A percentile compares a stretch with the other conserved stretches of the same genome.
Evolutionary conservation across 805 yeast genomes (phyloP).

Genomic region (Ogataea salicorniae): DNA sequence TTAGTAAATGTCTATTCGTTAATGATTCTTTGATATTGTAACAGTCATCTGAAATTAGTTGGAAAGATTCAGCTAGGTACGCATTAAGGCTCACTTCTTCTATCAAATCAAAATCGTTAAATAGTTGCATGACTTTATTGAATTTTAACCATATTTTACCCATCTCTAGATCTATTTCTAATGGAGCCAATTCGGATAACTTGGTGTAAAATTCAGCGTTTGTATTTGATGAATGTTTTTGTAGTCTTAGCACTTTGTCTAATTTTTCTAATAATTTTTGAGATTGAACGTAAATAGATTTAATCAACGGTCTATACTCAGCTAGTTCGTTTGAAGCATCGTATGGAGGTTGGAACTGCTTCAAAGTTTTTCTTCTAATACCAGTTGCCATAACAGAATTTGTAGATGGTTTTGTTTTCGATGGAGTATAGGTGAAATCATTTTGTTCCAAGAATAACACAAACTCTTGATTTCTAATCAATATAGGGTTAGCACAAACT

Average conservation of each 20-base stretch:
- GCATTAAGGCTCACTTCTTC: constrained; percentile 71
- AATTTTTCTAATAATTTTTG: constrained; percentile 47
- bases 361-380: constrained; percentile 78
- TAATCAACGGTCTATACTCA: constrained; percentile 80
- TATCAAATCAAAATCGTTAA: constrained; percentile 73
- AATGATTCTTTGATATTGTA: constrained; percentile 87
- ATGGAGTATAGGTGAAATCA: constrained; percentile 34
- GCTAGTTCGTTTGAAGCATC: constrained; percentile 81
- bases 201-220: constrained; percentile 42
- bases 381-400: constrained; percentile 69
- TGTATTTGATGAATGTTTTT: constrained; percentile 45
- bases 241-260: constrained; percentile 53
- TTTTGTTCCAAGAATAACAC: constrained; percentile 53
- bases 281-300: constrained; percentile 59
- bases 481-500: constrained; percentile 66
- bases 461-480: constrained; percentile 83
- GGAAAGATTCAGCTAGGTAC: constrained; percentile 69
- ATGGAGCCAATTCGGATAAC: constrained; percentile 34
- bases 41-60: constrained; percentile 62
- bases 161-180: constrained; percentile 63
- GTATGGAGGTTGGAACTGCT: constrained; percentile 87
- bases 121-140: constrained; percentile 58
- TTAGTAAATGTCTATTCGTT: constrained; percentile 85
- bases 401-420: constrained; percentile 34
- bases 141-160: constrained; percentile 71